Percentiles rank a stretch among this genome's conserved stretches.
Evolutionary conservation across 2,329 filamentous ascomycete genomes (phyloP).

Genomic region (Trichoderma cornu-damae): DNA sequence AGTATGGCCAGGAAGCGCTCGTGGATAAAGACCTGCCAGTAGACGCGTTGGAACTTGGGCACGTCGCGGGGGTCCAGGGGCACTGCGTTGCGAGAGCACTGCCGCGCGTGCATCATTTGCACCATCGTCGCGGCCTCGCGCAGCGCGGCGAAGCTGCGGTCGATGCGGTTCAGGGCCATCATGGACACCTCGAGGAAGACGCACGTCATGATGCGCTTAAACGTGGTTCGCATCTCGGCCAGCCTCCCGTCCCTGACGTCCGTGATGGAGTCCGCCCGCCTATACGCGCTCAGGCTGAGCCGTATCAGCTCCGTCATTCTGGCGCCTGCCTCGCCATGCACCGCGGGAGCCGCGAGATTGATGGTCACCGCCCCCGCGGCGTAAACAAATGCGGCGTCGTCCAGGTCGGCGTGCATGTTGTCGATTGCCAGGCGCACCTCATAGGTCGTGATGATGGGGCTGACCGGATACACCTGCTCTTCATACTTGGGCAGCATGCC

Average conservation of each 20-base stretch:
- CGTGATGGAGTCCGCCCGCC: slow-evolving; percentile 27
- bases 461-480: slow-evolving; percentile 35
- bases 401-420: slow-evolving; percentile 31
- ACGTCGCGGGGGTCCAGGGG: slow-evolving; percentile 20
- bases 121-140: slow-evolving; percentile 44
- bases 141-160: slow-evolving; percentile 45
- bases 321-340: slow-evolving; percentile 28
- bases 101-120: slow-evolving; percentile 40
- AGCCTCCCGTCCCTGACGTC: slow-evolving; percentile 33
- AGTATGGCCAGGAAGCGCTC: slow-evolving; percentile 48
- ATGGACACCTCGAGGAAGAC: slow-evolving; percentile 49
- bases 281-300: slow-evolving; percentile 24
- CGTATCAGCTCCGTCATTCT: slow-evolving; percentile 30
- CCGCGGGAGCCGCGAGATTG: slow-evolving; percentile 31
- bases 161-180: slow-evolving; percentile 43
- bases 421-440: slow-evolving; percentile 32
- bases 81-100: slow-evolving; percentile 30
- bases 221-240: slow-evolving; percentile 36
- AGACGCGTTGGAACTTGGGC: slow-evolving; percentile 23
- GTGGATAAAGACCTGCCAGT: slow-evolving; percentile 26
- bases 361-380: slow-evolving; percentile 35
- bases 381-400: slow-evolving; percentile 35
- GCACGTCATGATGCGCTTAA: slow-evolving; percentile 44
- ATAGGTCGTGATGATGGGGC: slow-evolving; percentile 31
- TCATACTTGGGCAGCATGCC: slow-evolving; percentile 33